Conservation (phyloP, 768 basidiomycete genomes). For the Neoboletus brunneissimus region DNA sequence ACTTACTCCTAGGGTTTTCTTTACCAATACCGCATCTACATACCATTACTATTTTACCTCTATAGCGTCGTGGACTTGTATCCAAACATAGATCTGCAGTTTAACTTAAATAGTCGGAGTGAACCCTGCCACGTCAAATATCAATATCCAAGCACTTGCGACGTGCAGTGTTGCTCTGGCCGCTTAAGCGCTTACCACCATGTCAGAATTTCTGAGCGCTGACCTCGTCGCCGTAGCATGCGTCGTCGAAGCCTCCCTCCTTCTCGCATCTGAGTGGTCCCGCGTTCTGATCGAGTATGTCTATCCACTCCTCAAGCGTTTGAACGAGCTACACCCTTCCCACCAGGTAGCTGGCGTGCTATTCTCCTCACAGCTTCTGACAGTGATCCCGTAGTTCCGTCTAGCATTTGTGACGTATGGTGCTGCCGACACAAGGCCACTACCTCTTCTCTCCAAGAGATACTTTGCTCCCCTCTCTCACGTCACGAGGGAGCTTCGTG, state of each 20-base stretch:
- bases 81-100: constrained; percentile 3
- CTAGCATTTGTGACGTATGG: constrained; percentile 65
- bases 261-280: constrained; percentile 53
- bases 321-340: constrained; percentile 42
- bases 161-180: neutral
- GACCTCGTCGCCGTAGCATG: constrained; percentile 50
- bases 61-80: constrained; percentile 8
- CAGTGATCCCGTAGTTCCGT: constrained; percentile 31
- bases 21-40: constrained; percentile 15
- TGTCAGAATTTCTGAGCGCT: constrained; percentile 21
- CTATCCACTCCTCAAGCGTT: constrained; percentile 48
- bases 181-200: constrained; percentile 1
- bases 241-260: constrained; percentile 59
- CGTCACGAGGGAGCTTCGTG: constrained; percentile 45
- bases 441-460: constrained; percentile 52
- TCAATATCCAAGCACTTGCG: too few relatives aligned
- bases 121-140: neutral
- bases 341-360: constrained; percentile 34
- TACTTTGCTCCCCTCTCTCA: constrained; percentile 49
- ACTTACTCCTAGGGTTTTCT: neutral
- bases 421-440: constrained; percentile 51
- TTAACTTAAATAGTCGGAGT: neutral
- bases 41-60: constrained; percentile 14
- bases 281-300: constrained; percentile 47
- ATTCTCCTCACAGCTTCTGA: neutral